Evolutionary conservation across 2,329 filamentous ascomycete genomes (phyloP), one percentile per base, ranked within the genome.

Genomic region (Clonostachys rhizophaga): DNA sequence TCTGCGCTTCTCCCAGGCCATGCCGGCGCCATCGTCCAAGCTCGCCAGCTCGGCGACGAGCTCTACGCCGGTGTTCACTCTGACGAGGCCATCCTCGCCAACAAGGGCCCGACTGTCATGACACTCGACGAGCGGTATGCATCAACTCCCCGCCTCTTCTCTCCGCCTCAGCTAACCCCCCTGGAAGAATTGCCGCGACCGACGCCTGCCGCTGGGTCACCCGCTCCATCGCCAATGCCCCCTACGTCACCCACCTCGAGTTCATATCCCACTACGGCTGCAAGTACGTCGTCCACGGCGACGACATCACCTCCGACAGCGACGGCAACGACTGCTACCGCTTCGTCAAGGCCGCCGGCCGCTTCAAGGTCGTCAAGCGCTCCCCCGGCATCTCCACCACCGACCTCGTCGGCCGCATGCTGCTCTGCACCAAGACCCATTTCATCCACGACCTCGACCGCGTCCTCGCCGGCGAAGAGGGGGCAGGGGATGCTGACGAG

Each of bases 41-140:
- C 94, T 44, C 88, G 94, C 53, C 91, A 91, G 66, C 80, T 97
- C 17, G 94, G 94, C 55, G 83, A 81, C 54, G 89, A 95, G 71
- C 83, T 99, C 43, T 85, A 89, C 55, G 91, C 96, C 35, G 94
- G 94, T 50, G 86, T 99, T 45, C 94, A 99, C 72, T 95, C 90
- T 5, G 94, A 99, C 65, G 90, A 96, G 68, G 87, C 88, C 45
- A 99, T 99, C 59, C 76, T 96, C 55, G 88, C 91, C 62, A 96
- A 99, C 75, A 99, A 99, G 71, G 94, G 94, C 7, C 94, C 94
- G 1, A 96, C 92, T 1, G 94, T 99, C 57, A 99, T 99, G 94
- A 92, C 83, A 48, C 75, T 97, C 48, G 78, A 86, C 55, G 94
- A 99, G 78, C 86, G 92, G 86, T 81, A 70, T 61, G 61, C 24